Evolutionary conservation across 2,329 filamentous ascomycete genomes (phyloP).

Genomic region (Coccinonectria pachysandricola): DNA sequence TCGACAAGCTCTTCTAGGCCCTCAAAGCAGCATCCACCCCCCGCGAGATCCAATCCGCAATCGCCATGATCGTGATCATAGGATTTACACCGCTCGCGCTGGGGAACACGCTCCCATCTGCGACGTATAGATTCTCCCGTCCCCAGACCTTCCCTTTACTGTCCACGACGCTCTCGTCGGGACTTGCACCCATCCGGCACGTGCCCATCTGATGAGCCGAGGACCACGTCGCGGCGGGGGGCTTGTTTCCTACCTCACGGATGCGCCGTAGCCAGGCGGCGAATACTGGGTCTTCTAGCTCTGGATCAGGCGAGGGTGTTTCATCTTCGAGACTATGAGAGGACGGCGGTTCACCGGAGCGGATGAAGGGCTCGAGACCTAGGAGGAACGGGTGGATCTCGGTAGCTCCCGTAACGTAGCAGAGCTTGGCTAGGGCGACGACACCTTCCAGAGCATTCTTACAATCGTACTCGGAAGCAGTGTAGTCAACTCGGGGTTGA

Average conservation of each 20-base stretch:
- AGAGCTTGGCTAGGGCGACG: slow-evolving; percentile 62
- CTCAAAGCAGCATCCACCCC: slow-evolving; percentile 38
- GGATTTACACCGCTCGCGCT: slow-evolving; percentile 72
- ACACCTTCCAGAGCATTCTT: slow-evolving; percentile 62
- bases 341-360: slow-evolving; percentile 11
- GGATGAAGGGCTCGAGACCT: slow-evolving; percentile 53
- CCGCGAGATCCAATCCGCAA: slow-evolving; percentile 54
- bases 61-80: slow-evolving; percentile 68
- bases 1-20: too few relatives aligned
- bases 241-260: slow-evolving; percentile 36
- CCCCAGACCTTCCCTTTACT: slow-evolving; percentile 54
- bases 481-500: slow-evolving; percentile 57
- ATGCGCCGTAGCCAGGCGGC: slow-evolving; percentile 47
- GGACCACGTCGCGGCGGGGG: slow-evolving; percentile 43
- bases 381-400: slow-evolving; percentile 63
- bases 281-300: slow-evolving; percentile 51
- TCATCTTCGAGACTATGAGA: slow-evolving; percentile 8
- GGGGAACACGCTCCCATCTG: slow-evolving; percentile 67
- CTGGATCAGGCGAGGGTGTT: slow-evolving; percentile 22
- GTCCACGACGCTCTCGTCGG: slow-evolving; percentile 47
- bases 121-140: slow-evolving; percentile 53
- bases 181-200: slow-evolving; percentile 56
- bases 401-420: slow-evolving; percentile 66
- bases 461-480: slow-evolving; percentile 59
- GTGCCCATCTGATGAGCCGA: slow-evolving; percentile 79